Conservation (phyloP, 768 basidiomycete genomes). For the Porpolomopsis calyptriformis region DNA sequence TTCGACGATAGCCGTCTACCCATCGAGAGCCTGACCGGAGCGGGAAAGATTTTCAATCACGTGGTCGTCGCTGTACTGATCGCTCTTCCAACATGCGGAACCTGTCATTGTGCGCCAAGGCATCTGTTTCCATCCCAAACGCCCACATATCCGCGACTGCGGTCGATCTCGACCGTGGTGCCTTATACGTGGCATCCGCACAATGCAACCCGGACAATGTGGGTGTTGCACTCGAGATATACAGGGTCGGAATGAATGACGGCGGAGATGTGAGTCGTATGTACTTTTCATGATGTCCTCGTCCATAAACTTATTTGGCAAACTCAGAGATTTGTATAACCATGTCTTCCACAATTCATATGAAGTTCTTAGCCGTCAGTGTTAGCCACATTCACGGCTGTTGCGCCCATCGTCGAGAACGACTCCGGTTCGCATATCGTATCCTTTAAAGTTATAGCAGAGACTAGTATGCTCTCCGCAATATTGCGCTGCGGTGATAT, state of each 20-base stretch:
- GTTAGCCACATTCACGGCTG: slow-evolving; percentile 29
- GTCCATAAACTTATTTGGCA: not conserved
- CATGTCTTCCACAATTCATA: not conserved
- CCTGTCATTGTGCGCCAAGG: slow-evolving; percentile 33
- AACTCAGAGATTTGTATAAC: not conserved
- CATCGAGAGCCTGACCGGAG: not conserved
- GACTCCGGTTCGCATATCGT: slow-evolving; percentile 35
- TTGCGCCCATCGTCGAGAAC: slow-evolving; percentile 17
- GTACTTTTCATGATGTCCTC: slow-evolving; percentile 3
- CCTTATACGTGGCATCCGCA: slow-evolving; percentile 50
- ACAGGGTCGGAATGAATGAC: slow-evolving; percentile 28
- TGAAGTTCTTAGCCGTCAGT: slow-evolving; percentile 14
- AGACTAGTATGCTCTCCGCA: slow-evolving; percentile 53
- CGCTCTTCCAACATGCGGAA: slow-evolving; percentile 40
- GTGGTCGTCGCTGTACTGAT: too few relatives aligned
- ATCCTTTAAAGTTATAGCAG: slow-evolving; percentile 59
- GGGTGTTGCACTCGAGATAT: slow-evolving; percentile 46
- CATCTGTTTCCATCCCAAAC: slow-evolving; percentile 18
- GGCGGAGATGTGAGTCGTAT: slow-evolving; percentile 6
- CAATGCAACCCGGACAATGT: slow-evolving; percentile 30
- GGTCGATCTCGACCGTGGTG: slow-evolving; percentile 55
- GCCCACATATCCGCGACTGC: slow-evolving; percentile 35
- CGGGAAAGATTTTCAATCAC: too few relatives aligned
- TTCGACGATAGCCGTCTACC: too few relatives aligned
- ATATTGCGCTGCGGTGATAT: slow-evolving; percentile 80